phyloP scores from a whole-genome alignment of 139 green algal genomes.

The Chara braunii region DNA sequence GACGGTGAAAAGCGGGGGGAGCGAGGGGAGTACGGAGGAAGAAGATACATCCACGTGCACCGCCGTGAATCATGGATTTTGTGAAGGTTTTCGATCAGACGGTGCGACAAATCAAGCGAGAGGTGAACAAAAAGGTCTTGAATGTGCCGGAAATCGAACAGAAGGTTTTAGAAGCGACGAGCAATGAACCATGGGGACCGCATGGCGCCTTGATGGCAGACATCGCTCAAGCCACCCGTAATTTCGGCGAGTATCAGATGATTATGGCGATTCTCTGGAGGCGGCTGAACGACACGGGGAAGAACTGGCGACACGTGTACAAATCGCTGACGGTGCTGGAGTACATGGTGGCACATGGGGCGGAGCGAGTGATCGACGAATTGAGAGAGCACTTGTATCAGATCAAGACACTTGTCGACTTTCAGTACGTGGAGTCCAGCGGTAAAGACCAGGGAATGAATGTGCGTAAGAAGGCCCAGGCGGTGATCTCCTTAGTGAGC shows the following conservation, averaged over 20 bases:
- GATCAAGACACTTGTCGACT: slow-evolving; percentile 56
- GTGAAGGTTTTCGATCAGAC: slow-evolving; percentile 32
- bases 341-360: slow-evolving; percentile 61
- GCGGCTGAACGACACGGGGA: slow-evolving; percentile 16
- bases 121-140: slow-evolving; percentile 34
- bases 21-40: background rate
- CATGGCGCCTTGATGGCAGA: slow-evolving; percentile 42
- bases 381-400: slow-evolving; percentile 30
- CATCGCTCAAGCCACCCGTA: slow-evolving; percentile 35
- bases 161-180: slow-evolving; percentile 43
- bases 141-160: slow-evolving; percentile 37
- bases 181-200: slow-evolving; percentile 45
- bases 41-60: background rate
- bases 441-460: slow-evolving; percentile 72
- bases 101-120: slow-evolving; percentile 29
- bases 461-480: slow-evolving; percentile 58
- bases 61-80: slow-evolving; percentile 20
- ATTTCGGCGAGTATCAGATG: slow-evolving; percentile 17
- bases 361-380: slow-evolving; percentile 44
- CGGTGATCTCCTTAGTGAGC: slow-evolving; percentile 21
- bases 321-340: slow-evolving; percentile 70
- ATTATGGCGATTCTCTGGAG: slow-evolving; percentile 40
- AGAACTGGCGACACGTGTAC: slow-evolving; percentile 48
- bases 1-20: background rate
- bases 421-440: slow-evolving; percentile 52